phyloP scores from a whole-genome alignment of 306 rosid species.

The Canavalia gladiata region DNA sequence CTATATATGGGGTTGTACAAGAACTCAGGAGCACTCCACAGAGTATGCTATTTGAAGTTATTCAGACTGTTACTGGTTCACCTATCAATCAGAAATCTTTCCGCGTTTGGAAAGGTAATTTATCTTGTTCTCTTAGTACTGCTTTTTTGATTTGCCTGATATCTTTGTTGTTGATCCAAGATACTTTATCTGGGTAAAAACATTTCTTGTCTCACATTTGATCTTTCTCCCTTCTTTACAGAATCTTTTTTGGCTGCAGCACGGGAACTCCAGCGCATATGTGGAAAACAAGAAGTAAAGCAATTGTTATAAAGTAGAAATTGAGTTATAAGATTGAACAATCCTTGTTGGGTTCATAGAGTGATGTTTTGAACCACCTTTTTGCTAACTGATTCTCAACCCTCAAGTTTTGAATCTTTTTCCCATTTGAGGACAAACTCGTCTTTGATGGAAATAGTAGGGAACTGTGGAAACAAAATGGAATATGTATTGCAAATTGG shows the following conservation, averaged over 20 bases:
- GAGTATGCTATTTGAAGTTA: conserved; percentile 73
- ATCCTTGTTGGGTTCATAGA: conserved; percentile 51
- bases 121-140: background rate
- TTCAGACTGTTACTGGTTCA: conserved; percentile 82
- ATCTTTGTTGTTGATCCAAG: conserved; percentile 18
- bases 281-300: conserved; percentile 67
- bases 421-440: conserved; percentile 43
- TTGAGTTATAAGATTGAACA: conserved; percentile 42
- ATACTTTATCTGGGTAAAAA: conserved; percentile 1
- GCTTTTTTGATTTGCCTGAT: conserved; percentile 12
- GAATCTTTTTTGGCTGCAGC: conserved; percentile 80
- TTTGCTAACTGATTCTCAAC: conserved; percentile 47
- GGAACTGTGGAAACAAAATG: conserved; percentile 30
- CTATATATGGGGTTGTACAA: conserved; percentile 82
- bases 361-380: conserved; percentile 48
- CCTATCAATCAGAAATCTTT: conserved; percentile 80
- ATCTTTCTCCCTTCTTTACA: conserved; percentile 44
- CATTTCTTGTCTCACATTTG: conserved; percentile 40
- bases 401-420: conserved; percentile 40
- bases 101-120: conserved; percentile 73
- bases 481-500: conserved; percentile 25
- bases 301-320: conserved; percentile 52
- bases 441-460: conserved; percentile 39
- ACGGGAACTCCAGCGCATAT: conserved; percentile 73
- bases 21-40: conserved; percentile 87